phyloP scores from a whole-genome alignment of 257 asterid species.

The Solanum pinnatisectum region DNA sequence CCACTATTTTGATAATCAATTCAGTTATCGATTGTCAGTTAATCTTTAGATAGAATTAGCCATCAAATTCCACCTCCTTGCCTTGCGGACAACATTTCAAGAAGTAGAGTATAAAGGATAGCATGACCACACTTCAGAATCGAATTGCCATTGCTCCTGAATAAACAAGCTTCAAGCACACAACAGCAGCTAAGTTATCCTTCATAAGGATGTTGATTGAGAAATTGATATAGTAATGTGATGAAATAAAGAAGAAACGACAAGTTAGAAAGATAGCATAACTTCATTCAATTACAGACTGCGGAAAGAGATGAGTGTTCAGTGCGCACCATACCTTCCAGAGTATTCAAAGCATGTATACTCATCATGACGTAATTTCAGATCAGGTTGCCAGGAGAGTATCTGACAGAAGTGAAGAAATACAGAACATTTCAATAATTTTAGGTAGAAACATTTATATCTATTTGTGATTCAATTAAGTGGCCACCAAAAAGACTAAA shows the following conservation, averaged over 20 bases:
- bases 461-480: neutral
- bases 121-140: neutral
- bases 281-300: neutral
- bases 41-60: neutral
- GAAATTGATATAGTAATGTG: neutral
- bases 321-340: slow-evolving; percentile 48
- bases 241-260: neutral
- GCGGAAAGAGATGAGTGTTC: slow-evolving; percentile 8
- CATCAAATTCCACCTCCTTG: neutral
- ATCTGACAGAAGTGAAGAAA: slow-evolving; percentile 38
- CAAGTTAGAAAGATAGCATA: neutral
- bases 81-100: neutral
- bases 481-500: neutral
- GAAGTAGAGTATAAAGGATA: neutral
- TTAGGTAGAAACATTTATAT: neutral
- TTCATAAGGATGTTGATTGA: neutral
- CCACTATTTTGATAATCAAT: neutral
- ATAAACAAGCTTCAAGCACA: neutral
- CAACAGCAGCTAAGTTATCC: neutral
- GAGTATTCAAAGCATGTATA: slow-evolving; percentile 92
- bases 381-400: slow-evolving; percentile 74
- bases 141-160: neutral
- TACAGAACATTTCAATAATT: neutral
- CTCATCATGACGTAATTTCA: slow-evolving; percentile 62
- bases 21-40: neutral